phyloP scores from a whole-genome alignment of 1,284 basidiomycete genomes.

The Melampsora allii-populina region DNA sequence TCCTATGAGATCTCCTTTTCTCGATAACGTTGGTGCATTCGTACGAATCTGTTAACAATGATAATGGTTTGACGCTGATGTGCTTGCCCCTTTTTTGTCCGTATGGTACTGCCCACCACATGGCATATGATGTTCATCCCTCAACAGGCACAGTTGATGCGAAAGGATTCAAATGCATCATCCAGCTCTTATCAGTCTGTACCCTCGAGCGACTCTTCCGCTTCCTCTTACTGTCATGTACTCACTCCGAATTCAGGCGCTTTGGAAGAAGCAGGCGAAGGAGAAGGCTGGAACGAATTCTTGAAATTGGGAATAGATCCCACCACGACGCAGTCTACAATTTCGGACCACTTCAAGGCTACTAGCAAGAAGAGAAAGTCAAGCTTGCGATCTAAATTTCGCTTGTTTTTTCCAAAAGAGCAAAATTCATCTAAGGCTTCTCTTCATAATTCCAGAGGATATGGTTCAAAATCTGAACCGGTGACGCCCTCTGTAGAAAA shows the following conservation, averaged over 20 bases:
- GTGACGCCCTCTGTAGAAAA: neutral
- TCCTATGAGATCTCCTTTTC: neutral
- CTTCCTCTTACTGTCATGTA: neutral
- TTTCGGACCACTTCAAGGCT: neutral
- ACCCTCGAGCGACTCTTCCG: neutral
- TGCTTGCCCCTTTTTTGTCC: too few species aligned
- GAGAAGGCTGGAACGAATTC: conserved; percentile 1
- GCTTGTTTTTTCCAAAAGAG: neutral
- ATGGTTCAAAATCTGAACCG: neutral
- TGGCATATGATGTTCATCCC: too few species aligned
- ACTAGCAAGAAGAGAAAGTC: neutral
- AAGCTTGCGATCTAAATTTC: conserved; percentile 1
- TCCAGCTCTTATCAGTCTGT: neutral
- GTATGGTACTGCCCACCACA: too few species aligned
- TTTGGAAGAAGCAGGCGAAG: neutral
- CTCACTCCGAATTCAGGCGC: neutral
- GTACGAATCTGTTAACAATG: too few species aligned
- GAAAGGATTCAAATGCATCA: neutral
- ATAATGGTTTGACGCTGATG: too few species aligned
- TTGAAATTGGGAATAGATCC: neutral
- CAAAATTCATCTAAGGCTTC: neutral
- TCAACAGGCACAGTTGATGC: neutral
- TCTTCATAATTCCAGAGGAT: neutral
- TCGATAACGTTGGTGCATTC: neutral
- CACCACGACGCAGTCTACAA: neutral